Conservation (phyloP, 805 yeast genomes). For the Metschnikowia vanudenii region DNA sequence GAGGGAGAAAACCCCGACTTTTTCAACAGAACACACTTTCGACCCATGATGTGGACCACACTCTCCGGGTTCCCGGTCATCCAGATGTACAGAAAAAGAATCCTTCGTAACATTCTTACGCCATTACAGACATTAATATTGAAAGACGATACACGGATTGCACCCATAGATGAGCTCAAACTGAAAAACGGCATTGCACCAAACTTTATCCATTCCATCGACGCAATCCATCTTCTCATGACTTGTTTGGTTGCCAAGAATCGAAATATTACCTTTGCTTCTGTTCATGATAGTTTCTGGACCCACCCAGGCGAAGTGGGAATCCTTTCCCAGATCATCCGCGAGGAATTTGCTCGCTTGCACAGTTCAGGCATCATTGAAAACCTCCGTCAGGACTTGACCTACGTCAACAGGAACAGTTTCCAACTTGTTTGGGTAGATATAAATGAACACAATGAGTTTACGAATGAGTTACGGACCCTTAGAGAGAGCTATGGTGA, state of each 20-base stretch:
- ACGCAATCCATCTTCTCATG: constrained; percentile 39
- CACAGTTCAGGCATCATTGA: constrained; percentile 29
- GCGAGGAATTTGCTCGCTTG: constrained; percentile 37
- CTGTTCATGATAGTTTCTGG: constrained; percentile 48
- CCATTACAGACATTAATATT: constrained; percentile 25
- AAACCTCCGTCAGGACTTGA: constrained; percentile 28
- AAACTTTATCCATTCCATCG: constrained; percentile 43
- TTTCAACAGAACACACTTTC: constrained; percentile 20
- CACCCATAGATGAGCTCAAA: constrained; percentile 28
- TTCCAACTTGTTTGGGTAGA: constrained; percentile 37
- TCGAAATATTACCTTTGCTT: constrained; percentile 28
- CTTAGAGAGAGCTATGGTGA: constrained; percentile 11
- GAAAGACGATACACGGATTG: constrained; percentile 19
- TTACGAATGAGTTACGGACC: constrained; percentile 10
- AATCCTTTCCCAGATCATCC: constrained; percentile 24
- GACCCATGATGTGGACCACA: constrained; percentile 45
- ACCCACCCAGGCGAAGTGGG: constrained; percentile 36
- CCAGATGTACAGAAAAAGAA: constrained; percentile 31
- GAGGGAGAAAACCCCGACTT: constrained; percentile 17
- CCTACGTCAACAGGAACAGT: constrained; percentile 21
- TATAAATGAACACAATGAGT: constrained; percentile 16
- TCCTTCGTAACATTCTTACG: constrained; percentile 19
- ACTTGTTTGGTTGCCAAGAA: constrained; percentile 29
- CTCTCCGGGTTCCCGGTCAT: constrained; percentile 42
- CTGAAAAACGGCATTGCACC: constrained; percentile 43